Percentiles rank a stretch among this genome's conserved stretches.
Evolutionary conservation across 2,329 filamentous ascomycete genomes (phyloP).

Genomic region (Aureobasidium sp.): DNA sequence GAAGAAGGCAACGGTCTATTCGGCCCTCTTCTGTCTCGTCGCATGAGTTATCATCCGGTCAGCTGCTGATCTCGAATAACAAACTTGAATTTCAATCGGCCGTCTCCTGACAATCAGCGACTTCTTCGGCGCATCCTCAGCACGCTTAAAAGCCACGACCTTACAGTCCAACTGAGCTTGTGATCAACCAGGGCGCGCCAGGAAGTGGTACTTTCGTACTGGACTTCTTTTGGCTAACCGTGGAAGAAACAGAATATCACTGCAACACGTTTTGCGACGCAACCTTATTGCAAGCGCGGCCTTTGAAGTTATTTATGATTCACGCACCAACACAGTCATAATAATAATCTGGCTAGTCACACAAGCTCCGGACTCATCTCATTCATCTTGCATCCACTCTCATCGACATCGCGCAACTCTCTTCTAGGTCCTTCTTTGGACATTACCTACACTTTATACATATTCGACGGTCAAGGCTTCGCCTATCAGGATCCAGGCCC

Average conservation of each 20-base stretch:
- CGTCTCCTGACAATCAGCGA: background rate
- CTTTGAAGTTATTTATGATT: constrained; percentile 11
- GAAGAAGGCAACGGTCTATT: constrained; percentile 9
- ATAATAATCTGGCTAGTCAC: background rate
- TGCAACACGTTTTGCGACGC: constrained; percentile 1
- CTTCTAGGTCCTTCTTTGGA: background rate
- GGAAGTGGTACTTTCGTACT: constrained; percentile 10
- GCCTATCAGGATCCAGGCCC: background rate
- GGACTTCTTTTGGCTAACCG: background rate
- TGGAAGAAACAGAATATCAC: constrained; percentile 1
- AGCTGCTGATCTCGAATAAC: background rate
- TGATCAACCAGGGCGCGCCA: constrained; percentile 6
- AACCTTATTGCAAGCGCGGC: constrained; percentile 10
- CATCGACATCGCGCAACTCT: background rate
- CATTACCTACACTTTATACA: background rate
- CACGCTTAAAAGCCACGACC: background rate
- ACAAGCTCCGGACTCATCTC: background rate
- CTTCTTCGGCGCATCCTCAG: background rate
- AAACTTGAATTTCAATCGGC: background rate
- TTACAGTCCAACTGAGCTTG: background rate
- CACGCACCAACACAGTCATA: constrained; percentile 11
- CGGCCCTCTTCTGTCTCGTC: constrained; percentile 8
- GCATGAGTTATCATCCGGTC: constrained; percentile 6
- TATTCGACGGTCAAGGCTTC: background rate
- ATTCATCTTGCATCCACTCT: background rate